Evolutionary conservation across 371 early-diverging fungal species (phyloP).

Genomic region (Mortierella polycephala): DNA sequence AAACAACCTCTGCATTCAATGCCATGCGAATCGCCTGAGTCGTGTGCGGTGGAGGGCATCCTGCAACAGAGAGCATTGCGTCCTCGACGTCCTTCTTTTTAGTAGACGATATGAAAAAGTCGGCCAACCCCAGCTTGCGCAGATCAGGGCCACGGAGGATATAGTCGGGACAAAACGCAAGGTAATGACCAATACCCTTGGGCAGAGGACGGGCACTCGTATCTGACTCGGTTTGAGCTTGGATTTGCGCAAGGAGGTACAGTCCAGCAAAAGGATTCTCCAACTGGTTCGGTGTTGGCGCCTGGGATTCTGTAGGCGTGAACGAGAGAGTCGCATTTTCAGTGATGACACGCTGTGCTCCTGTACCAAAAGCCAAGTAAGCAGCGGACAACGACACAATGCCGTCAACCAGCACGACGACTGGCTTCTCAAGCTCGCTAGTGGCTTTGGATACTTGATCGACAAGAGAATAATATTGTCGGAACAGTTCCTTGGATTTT

Average conservation of each 20-base stretch:
- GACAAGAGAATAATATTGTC: conserved; percentile 40
- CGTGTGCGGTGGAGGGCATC: conserved; percentile 61
- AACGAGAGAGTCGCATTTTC: conserved; percentile 59
- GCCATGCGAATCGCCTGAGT: conserved; percentile 59
- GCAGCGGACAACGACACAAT: conserved; percentile 57
- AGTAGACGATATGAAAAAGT: conserved; percentile 65
- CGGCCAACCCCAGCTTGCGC: conserved; percentile 60
- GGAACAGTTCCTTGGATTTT: conserved; percentile 16
- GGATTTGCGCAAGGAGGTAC: conserved; percentile 37
- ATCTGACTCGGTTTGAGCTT: conserved; percentile 16
- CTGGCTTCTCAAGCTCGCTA: conserved; percentile 40
- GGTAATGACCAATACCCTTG: conserved; percentile 57
- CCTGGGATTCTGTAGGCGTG: conserved; percentile 18
- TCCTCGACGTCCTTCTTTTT: conserved; percentile 56
- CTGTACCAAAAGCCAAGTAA: conserved; percentile 54
- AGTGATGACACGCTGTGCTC: conserved; percentile 59
- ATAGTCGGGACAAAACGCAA: conserved; percentile 62
- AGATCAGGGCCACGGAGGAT: conserved; percentile 66
- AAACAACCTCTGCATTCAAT: conserved; percentile 58
- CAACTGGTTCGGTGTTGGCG: conserved; percentile 8
- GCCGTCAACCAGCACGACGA: conserved; percentile 58
- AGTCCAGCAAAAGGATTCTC: conserved; percentile 43
- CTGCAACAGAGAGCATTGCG: conserved; percentile 51
- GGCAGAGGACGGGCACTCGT: conserved; percentile 49
- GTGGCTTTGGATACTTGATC: conserved; percentile 10